phyloP scores from a whole-genome alignment of 768 basidiomycete species.

The Amanita inopinata region DNA sequence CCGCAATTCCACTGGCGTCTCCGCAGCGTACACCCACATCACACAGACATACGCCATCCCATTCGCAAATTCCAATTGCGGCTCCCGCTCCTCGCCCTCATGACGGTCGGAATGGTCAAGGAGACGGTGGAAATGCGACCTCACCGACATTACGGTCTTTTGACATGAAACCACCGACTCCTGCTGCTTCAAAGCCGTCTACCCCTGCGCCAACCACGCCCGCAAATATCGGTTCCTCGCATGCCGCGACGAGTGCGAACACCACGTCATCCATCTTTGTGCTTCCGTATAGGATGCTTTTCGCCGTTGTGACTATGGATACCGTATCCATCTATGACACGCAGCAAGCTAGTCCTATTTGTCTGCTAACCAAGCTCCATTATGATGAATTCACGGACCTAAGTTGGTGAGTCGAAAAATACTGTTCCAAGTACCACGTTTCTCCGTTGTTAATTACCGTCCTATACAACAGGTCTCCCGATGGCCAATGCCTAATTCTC shows the following conservation, averaged over 20 bases:
- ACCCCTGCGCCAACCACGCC: slow-evolving; percentile 30
- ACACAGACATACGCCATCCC: slow-evolving; percentile 10
- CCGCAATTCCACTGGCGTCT: slow-evolving; percentile 4
- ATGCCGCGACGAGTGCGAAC: neutral
- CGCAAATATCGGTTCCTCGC: slow-evolving; percentile 3
- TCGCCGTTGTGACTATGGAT: slow-evolving; percentile 95
- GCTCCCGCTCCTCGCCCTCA: slow-evolving; percentile 39
- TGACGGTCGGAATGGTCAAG: slow-evolving; percentile 13
- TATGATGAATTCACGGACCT: slow-evolving; percentile 98
- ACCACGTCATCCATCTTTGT: slow-evolving; percentile 67
- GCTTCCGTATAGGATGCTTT: slow-evolving; percentile 89
- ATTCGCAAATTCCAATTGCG: slow-evolving; percentile 22
- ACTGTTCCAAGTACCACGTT: slow-evolving; percentile 1
- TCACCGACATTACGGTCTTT: slow-evolving; percentile 31
- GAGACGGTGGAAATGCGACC: slow-evolving; percentile 12
- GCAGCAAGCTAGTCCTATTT: slow-evolving; percentile 88
- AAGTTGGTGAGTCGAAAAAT: slow-evolving; percentile 81
- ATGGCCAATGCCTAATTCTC: slow-evolving; percentile 87
- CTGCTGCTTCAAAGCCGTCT: slow-evolving; percentile 45
- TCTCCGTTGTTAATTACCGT: slow-evolving; percentile 5
- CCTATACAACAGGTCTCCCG: slow-evolving; percentile 66
- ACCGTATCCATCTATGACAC: slow-evolving; percentile 93
- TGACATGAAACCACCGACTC: slow-evolving; percentile 50
- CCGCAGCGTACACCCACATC: slow-evolving; percentile 22
- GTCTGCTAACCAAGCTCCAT: slow-evolving; percentile 87